These are phyloP conservation scores for Diversispora epigaea DNA, from an alignment of 192 early-diverging fungal genomes.

Conservation along the genomic window DNA sequence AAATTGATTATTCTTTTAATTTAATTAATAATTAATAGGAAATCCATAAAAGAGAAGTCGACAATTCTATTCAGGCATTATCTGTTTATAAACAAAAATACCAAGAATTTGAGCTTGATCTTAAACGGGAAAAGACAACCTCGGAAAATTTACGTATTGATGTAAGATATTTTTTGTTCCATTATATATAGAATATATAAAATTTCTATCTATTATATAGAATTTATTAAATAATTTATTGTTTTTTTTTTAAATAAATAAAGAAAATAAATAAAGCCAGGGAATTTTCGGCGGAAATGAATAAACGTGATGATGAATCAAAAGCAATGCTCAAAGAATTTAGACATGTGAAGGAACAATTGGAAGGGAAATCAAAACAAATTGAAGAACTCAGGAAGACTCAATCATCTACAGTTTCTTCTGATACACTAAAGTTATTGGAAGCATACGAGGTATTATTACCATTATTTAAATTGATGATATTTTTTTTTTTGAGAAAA, in stretches of 20 bases:
- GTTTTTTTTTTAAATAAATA: background rate
- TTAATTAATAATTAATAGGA: constrained; percentile 37
- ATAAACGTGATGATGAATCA: background rate
- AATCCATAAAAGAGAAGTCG: constrained; percentile 61
- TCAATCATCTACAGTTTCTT: background rate
- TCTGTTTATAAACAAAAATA: constrained; percentile 52
- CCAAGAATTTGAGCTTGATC: constrained; percentile 56
- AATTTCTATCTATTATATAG: background rate
- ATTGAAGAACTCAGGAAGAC: constrained; percentile 4
- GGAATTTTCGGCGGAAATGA: background rate
- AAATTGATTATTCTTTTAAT: background rate
- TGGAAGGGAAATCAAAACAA: background rate
- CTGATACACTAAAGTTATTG: background rate
- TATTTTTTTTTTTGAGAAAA: background rate
- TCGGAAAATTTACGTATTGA: constrained; percentile 55
- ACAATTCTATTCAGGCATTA: constrained; percentile 46
- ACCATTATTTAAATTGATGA: background rate
- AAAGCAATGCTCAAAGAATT: constrained; percentile 5
- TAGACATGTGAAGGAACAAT: background rate
- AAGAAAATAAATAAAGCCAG: background rate
- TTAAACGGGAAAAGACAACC: constrained; percentile 59
- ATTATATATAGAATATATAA: background rate
- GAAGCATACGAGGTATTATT: constrained; percentile 19
- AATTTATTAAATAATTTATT: background rate
- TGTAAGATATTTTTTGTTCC: constrained; percentile 40